Conservation (phyloP, 805 yeast genomes). For the Candida insectorum region DNA sequence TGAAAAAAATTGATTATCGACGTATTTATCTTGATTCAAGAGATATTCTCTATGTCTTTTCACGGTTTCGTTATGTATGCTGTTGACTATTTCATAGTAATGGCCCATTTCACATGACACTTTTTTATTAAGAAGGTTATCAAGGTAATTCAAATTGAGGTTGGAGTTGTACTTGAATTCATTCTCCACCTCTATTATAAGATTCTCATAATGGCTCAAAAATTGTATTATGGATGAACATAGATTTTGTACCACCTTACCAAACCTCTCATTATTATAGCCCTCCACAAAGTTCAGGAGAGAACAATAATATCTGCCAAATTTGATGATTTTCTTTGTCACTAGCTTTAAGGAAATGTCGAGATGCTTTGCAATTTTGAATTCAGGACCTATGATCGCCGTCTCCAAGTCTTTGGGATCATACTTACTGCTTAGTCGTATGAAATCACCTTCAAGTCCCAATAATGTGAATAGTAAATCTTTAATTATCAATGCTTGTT, state of each 20-base stretch:
- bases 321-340: slow-evolving; percentile 54
- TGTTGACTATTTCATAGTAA: slow-evolving; percentile 53
- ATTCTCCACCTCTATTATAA: slow-evolving; percentile 47
- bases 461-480: slow-evolving; percentile 68
- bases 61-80: slow-evolving; percentile 48
- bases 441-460: slow-evolving; percentile 76
- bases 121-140: slow-evolving; percentile 28
- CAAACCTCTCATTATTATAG: slow-evolving; percentile 55
- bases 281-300: slow-evolving; percentile 57
- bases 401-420: slow-evolving; percentile 41
- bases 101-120: slow-evolving; percentile 41
- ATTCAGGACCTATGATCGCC: slow-evolving; percentile 68
- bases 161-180: slow-evolving; percentile 45
- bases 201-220: slow-evolving; percentile 21
- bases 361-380: slow-evolving; percentile 63
- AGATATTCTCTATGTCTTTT: slow-evolving; percentile 27
- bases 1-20: slow-evolving; percentile 23
- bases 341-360: slow-evolving; percentile 73
- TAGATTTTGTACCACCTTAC: slow-evolving; percentile 71
- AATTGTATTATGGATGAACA: slow-evolving; percentile 52
- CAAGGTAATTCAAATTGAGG: slow-evolving; percentile 60
- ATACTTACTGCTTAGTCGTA: slow-evolving; percentile 63
- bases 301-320: slow-evolving; percentile 62
- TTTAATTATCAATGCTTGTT: slow-evolving; percentile 68
- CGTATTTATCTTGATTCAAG: slow-evolving; percentile 22